Base-by-base conservation (phyloP, 176 grass and related monocot genomes). In the Oryza brachyantha region DNA sequence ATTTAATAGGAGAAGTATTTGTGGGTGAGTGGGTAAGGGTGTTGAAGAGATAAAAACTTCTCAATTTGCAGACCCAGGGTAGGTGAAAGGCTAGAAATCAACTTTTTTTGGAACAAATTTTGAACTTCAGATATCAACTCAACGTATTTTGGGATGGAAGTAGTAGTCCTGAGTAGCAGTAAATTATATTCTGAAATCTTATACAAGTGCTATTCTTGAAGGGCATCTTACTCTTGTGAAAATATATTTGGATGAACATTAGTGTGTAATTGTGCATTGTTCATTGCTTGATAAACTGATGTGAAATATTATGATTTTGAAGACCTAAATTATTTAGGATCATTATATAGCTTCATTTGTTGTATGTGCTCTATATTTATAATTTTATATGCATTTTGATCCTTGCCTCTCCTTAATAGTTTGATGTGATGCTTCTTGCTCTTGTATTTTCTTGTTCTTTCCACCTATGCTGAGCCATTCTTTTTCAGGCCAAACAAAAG, bases 401-500 rank as follows among this genome's bases (percentile, higher is more conserved):
- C 62, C 10, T 63, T 61, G 32, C 31, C 6, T 74, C 29, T 67
- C 46, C 19, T 61, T 74, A 52, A 52, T 88, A 46, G 29, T 34
- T 74, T 61, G 22, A 68, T 74, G 41, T 74, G 48, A 36, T 79
- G 8, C 14, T 75, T 64, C 8, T 16, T 26, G 10, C 12, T n/a
- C 31, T 54, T 38, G 10, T n/a, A 26, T 65, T 17, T n/a, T 81
- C 26, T 80, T 45, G 37, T 84, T 57, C 24, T 57, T 57, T 57
- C 52, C 52, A 57, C 52, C 24, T 24, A 57, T 57, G 52, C 52
- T 61, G 64, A 36, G 28, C 48, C 59, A 32, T 40, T 76, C 43
- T 70, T 72, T 62, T 85, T 55, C 68, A 95, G 93, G 70, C 84
- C 38, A 95, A 95, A 78, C 89, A 95, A 75, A 95, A 95, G 84